Evolutionary conservation across 1,284 basidiomycete genomes (phyloP), one percentile per base, ranked within the genome.

Genomic region (Ceratobasidium sp.): DNA sequence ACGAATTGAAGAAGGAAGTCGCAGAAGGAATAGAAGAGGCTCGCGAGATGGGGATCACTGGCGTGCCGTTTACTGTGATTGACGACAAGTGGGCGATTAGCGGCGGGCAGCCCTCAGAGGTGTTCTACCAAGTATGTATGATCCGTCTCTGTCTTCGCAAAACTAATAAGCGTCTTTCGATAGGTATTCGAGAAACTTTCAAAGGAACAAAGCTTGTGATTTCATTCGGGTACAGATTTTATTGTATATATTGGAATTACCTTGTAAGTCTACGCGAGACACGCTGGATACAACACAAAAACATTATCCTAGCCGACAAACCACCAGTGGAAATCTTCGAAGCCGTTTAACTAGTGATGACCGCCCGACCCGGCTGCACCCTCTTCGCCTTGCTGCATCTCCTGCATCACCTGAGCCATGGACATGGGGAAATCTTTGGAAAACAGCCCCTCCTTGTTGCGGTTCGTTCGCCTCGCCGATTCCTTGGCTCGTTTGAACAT

Each of bases 41-140:
- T 25, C 88, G 89, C 78, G 86, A 86, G 46, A 90, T 90, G 77
- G 93, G 93, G 25, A 89, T 95, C 70, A 92, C 88, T 0, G 93
- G 94, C 46, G 92, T 95, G 6, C 94, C 94, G 1, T 90, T 94
- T 84, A 90, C 90, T 62, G 89, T 95, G 81, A 91, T 95, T 79
- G 91, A 94, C 81, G 89, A 90, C 22, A 90, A 90, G 80, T 95
- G 92, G 91, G 92, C 91, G 9, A 85, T 95, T 62, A 91, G 89
- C 64, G 93, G 93, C 5, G 90, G 90, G 2, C 93, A 94, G 82
- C 86, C 89, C 6, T 87, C 88, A 51, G 91, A 93, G 49, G 90
- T 91, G 17, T 94, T 90, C 80, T 84, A 91, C 57, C 89, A 93
- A 87, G 92, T 91, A 79, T 80, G 87, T 69, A 29, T 43, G 15